Evolutionary conservation across 208 protist genomes (phyloP), one percentile per base, ranked within the genome.

Genomic region (Crithidia expoeki): DNA sequence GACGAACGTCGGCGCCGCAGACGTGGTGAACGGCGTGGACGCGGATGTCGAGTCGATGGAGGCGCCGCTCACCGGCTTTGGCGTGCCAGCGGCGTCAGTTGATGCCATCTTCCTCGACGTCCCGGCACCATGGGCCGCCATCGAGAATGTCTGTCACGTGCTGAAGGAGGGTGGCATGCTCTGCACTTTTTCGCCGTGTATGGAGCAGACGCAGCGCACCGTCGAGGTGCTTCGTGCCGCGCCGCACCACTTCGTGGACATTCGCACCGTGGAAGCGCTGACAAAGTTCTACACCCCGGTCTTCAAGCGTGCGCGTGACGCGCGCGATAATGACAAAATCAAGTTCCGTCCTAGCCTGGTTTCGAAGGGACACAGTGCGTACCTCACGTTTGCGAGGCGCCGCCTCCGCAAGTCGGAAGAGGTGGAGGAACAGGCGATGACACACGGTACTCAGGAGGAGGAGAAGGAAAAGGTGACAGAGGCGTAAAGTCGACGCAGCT

Each of bases 91-190:
- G 12, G 56, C 69, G 51, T 84, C 89, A 33, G 85, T 95, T 16
- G 95, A 98, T 58, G 93, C 89, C 44, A 85, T 98, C 30, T 98
- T 98, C 61, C 80, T 98, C n/a, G 95, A 98, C 68, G 87, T 98
- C 23, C 95, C 95, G 9, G 79, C 90, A 30, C 95, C 95, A 61
- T 96, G 92, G 90, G 59, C 79, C 2, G 85, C 88, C 23, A 76
- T 98, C n/a, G 84, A 93, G 7, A 95, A 98, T 56, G 92, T 95
- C 2, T 79, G 78, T 30, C 85, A 95, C 58, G 74, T 96, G 33
- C 85, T 96, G 28, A 79, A 83, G 21, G 84, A 83, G 16, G 89
- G 87, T 33, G 93, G 92, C 11, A 90, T 95, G 77, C 79, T 98
- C 3, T 96, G 90, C 78, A 98, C 89, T 63, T 98, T 97, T 66